Conservation (phyloP, 2,329 filamentous ascomycete species). For the Alternaria burnsii region DNA sequence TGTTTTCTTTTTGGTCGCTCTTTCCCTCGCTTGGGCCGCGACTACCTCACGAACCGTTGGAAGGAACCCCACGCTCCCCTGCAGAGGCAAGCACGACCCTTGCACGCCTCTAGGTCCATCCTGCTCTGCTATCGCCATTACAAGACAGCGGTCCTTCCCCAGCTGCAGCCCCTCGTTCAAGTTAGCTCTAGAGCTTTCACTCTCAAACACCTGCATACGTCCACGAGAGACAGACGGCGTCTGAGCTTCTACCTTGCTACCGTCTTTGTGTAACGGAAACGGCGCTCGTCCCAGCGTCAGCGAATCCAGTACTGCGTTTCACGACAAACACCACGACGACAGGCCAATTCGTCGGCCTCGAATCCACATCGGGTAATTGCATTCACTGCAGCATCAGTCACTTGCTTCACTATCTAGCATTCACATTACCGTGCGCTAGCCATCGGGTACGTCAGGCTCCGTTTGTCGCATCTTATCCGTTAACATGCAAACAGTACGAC, state of each 20-base stretch:
- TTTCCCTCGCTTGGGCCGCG: conserved; percentile 37
- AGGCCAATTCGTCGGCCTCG: conserved; percentile 25
- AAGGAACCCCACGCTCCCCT: conserved; percentile 34
- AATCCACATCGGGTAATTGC: conserved; percentile 30
- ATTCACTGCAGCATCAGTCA: conserved; percentile 17
- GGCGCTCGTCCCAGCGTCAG: conserved; percentile 31
- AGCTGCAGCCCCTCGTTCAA: conserved; percentile 22
- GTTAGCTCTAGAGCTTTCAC: conserved; percentile 5
- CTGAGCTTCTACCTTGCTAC: conserved; percentile 27
- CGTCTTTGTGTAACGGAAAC: conserved; percentile 40
- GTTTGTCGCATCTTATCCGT: conserved; percentile 40
- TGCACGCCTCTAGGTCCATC: conserved; percentile 35
- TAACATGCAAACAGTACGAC: conserved; percentile 27
- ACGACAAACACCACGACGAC: conserved; percentile 29
- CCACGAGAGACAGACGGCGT: conserved; percentile 40
- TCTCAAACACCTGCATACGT: conserved; percentile 17
- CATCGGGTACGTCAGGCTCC: conserved; percentile 40
- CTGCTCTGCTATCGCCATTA: conserved; percentile 23
- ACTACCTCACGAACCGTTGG: conserved; percentile 40
- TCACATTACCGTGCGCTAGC: conserved; percentile 6
- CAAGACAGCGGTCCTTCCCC: conserved; percentile 24
- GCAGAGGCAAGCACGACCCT: conserved; percentile 41
- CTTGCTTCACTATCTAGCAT: conserved; percentile 18
- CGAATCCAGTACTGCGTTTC: conserved; percentile 34
- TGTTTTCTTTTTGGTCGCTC: conserved; percentile 23